These are phyloP conservation scores for Gossypium raimondii DNA, from an alignment of 345 rosid species.

Conservation along the genomic window DNA sequence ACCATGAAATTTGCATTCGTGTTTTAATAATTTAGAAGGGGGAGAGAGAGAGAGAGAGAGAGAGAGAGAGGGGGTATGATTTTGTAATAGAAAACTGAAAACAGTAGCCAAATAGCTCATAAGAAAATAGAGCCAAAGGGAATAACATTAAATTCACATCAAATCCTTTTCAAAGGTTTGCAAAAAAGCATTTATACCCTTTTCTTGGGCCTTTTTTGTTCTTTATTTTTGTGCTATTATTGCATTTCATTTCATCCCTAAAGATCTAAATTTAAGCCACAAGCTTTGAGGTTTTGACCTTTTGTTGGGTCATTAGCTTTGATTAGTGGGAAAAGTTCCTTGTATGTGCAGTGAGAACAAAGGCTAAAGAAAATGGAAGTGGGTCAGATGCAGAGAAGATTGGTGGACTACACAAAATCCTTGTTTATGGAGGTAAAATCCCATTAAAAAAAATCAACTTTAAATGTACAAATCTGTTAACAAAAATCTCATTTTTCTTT, in stretches of 20 bases:
- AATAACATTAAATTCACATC: slow-evolving; percentile 25
- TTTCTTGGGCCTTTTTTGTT: neutral
- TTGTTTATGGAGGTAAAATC: slow-evolving; percentile 65
- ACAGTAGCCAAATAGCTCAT: neutral
- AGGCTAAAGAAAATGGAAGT: slow-evolving; percentile 48
- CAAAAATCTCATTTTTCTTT: neutral
- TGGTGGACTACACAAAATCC: slow-evolving; percentile 67
- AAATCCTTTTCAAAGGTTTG: slow-evolving; percentile 22
- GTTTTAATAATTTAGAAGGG: too few relatives aligned
- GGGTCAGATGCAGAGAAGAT: slow-evolving; percentile 77
- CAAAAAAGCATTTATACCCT: slow-evolving; percentile 18
- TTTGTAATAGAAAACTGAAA: neutral
- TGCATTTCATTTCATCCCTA: slow-evolving; percentile 12
- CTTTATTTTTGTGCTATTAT: slow-evolving; percentile 11
- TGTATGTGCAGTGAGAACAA: slow-evolving; percentile 14
- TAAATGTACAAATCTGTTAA: neutral
- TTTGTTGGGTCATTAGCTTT: slow-evolving; percentile 3
- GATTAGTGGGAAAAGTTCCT: neutral
- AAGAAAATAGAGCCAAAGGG: slow-evolving; percentile 15
- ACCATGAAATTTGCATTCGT: too few relatives aligned
- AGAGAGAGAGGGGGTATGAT: neutral
- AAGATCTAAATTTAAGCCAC: slow-evolving; percentile 31
- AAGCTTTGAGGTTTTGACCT: neutral
- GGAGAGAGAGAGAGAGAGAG: neutral
- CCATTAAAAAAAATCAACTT: neutral